A percentile compares a stretch with the other conserved stretches of the same genome.
Evolutionary conservation across 495 filamentous ascomycete genomes (phyloP).

Genomic region (Penicillium macrosclerotiorum): DNA sequence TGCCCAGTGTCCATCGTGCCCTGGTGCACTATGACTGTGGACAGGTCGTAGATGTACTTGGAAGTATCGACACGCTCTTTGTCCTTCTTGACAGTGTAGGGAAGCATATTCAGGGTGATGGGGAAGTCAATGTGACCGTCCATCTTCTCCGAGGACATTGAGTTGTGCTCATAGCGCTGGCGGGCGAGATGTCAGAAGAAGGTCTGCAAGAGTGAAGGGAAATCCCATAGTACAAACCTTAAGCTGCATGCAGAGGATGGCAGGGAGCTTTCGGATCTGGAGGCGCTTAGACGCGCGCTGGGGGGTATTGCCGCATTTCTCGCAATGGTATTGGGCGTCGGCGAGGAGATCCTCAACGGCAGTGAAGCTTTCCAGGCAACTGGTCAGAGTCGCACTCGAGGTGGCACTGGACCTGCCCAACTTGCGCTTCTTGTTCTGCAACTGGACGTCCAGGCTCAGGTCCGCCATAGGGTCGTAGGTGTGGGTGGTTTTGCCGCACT

Average conservation of each 20-base stretch:
- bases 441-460: conserved; percentile 74
- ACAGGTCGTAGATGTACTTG: conserved; percentile 75
- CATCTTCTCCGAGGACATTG: conserved; percentile 70
- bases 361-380: conserved; percentile 81
- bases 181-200: neutral
- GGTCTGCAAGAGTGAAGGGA: too few species aligned
- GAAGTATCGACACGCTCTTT: conserved; percentile 34
- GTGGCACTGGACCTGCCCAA: conserved; percentile 36
- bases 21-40: conserved; percentile 78
- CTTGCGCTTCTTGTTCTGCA: conserved; percentile 51
- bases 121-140: conserved; percentile 80
- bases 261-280: conserved; percentile 73
- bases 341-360: conserved; percentile 65
- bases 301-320: conserved; percentile 64
- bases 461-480: conserved; percentile 84
- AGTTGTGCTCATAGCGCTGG: conserved; percentile 76
- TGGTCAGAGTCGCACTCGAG: conserved; percentile 59
- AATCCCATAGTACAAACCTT: conserved; percentile 56
- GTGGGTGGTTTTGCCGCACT: conserved; percentile 73
- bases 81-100: conserved; percentile 69
- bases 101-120: conserved; percentile 80
- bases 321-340: conserved; percentile 73
- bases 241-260: conserved; percentile 85
- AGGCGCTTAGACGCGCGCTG: conserved; percentile 77
- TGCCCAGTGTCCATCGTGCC: conserved; percentile 88